phyloP scores from a whole-genome alignment of 441 rosid genomes.

The Pelargonium cotyledonis region DNA sequence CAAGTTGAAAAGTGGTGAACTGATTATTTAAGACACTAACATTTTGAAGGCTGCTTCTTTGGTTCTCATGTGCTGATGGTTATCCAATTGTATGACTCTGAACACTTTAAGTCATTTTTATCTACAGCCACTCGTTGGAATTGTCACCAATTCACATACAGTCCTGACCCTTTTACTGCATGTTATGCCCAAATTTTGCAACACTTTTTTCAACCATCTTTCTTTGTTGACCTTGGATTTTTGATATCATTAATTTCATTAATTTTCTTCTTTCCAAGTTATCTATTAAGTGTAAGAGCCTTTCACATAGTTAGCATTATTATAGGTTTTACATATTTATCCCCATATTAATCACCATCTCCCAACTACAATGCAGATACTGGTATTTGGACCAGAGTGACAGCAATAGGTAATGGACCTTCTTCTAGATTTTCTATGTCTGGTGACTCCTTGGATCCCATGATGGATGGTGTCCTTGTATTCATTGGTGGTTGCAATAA shows the following conservation, averaged over 20 bases:
- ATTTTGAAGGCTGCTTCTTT: neutral
- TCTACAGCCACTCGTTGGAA: neutral
- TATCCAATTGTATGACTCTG: neutral
- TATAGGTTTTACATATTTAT: no score
- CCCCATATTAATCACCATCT: conserved; percentile 9
- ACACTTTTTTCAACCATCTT: neutral
- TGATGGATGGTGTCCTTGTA: conserved; percentile 61
- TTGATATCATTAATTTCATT: neutral
- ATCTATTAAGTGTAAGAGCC: conserved; percentile 3
- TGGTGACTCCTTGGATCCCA: conserved; percentile 86
- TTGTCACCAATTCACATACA: neutral
- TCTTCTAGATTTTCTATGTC: conserved; percentile 86
- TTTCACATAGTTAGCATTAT: conserved; percentile 5
- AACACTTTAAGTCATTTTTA: neutral
- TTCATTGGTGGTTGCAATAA: conserved; percentile 92
- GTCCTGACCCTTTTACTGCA: neutral
- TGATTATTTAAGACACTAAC: neutral
- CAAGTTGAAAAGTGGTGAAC: neutral
- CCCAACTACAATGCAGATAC: conserved; percentile 42
- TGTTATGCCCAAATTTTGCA: neutral
- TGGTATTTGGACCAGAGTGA: conserved; percentile 71
- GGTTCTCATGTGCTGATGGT: neutral
- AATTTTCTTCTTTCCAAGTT: conserved; percentile 3
- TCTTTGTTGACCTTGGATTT: neutral
- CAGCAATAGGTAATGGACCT: conserved; percentile 68